A percentile compares a stretch with the other conserved stretches of the same genome.
These are phyloP conservation scores for Thelephora aurantiotincta DNA, from an alignment of 768 basidiomycete genomes.

Conservation along the genomic window DNA sequence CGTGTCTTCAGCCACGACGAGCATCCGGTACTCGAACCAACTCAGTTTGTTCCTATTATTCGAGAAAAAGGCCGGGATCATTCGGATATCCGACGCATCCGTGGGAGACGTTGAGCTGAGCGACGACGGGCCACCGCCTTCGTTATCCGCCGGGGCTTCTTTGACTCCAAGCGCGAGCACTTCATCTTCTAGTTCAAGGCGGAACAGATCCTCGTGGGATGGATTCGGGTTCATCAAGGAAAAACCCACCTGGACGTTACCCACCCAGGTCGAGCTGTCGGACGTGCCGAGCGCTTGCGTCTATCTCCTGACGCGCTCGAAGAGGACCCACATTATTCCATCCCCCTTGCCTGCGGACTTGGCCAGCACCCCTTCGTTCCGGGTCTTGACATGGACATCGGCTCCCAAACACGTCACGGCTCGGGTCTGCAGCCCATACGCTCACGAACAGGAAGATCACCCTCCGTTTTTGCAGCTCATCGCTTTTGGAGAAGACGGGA, in stretches of 20 bases:
- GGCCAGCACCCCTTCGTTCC: constrained; percentile 33
- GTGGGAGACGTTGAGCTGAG: constrained; percentile 66
- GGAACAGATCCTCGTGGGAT: constrained; percentile 31
- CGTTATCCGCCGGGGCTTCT: constrained; percentile 6
- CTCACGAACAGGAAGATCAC: constrained; percentile 8
- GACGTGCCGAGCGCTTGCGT: constrained; percentile 27
- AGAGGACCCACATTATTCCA: constrained; percentile 50
- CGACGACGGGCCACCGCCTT: constrained; percentile 17
- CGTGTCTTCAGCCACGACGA: constrained; percentile 8
- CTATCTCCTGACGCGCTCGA: constrained; percentile 57
- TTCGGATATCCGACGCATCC: constrained; percentile 67
- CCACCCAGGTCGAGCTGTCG: constrained; percentile 33
- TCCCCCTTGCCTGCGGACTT: constrained; percentile 49
- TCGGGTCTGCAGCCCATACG: constrained; percentile 28
- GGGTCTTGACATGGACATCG: constrained; percentile 41
- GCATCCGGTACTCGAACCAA: constrained; percentile 45
- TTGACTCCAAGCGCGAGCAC: constrained; percentile 13
- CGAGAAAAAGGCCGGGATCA: constrained; percentile 80
- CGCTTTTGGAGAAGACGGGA: constrained; percentile 52
- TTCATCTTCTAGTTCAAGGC: constrained; percentile 11
- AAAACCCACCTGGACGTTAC: constrained; percentile 34
- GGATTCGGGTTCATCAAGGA: constrained; percentile 25
- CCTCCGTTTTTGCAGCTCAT: constrained; percentile 51
- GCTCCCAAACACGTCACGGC: constrained; percentile 39
- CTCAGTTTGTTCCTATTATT: constrained; percentile 73